These are phyloP conservation scores for Solanum chilense DNA, from an alignment of 257 asterid species.

Conservation along the genomic window DNA sequence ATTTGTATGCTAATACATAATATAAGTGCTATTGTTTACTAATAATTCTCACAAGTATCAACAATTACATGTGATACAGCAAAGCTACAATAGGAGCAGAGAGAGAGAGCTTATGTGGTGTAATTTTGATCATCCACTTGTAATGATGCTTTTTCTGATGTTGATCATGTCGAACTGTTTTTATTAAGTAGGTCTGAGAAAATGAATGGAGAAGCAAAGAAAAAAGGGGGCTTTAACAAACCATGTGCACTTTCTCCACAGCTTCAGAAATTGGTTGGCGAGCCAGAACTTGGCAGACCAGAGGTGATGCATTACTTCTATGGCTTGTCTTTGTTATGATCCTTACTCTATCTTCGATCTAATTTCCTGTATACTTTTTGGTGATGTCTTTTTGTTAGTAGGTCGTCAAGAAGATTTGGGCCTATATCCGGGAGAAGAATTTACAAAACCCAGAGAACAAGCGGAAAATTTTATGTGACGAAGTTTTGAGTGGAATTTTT, in stretches of 20 bases:
- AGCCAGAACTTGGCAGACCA: conserved; percentile 31
- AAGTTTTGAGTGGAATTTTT: conserved; percentile 18
- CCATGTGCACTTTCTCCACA: conserved; percentile 38
- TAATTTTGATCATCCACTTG: background rate
- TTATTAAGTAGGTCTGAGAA: conserved; percentile 8
- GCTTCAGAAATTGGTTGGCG: conserved; percentile 32
- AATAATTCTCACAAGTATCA: background rate
- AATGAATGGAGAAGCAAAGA: conserved; percentile 13
- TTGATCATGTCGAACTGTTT: background rate
- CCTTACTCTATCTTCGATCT: background rate
- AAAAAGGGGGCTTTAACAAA: conserved; percentile 25
- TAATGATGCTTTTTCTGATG: background rate
- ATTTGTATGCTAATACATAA: background rate
- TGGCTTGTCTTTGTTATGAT: background rate
- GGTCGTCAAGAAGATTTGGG: conserved; percentile 45
- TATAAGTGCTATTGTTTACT: background rate
- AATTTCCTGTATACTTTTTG: background rate
- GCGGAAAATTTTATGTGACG: conserved; percentile 31
- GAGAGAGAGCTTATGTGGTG: background rate
- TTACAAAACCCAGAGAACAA: conserved; percentile 34
- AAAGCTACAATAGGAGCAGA: background rate
- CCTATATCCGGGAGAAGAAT: conserved; percentile 29
- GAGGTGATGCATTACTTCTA: conserved; percentile 16
- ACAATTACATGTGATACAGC: background rate
- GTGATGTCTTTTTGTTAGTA: background rate